phyloP scores from a whole-genome alignment of 768 basidiomycete species.

The Leccinum boreale region DNA sequence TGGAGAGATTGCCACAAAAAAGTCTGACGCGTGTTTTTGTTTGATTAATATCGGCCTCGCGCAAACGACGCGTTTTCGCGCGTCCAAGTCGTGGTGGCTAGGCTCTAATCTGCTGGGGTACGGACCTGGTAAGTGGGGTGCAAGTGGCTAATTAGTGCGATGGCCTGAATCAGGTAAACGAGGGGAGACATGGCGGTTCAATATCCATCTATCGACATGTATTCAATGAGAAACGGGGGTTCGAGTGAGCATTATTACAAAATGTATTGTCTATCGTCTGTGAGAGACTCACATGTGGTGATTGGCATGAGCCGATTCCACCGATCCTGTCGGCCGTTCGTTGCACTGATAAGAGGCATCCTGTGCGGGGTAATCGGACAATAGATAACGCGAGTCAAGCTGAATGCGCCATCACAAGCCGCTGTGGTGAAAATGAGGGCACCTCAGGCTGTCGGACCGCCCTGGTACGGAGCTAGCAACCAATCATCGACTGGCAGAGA shows the following conservation, averaged over 20 bases:
- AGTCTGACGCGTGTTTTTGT: background rate
- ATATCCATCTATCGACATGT: background rate
- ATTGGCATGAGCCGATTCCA: slow-evolving; percentile 3
- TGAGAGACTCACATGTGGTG: background rate
- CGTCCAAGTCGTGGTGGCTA: background rate
- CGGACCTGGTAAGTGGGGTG: background rate
- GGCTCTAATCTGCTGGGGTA: background rate
- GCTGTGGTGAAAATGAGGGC: background rate
- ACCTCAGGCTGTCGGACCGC: background rate
- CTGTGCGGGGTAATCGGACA: background rate
- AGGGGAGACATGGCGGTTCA: background rate
- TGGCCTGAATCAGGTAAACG: background rate
- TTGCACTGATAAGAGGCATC: background rate
- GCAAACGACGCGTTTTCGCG: background rate
- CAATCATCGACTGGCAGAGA: background rate
- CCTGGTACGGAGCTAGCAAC: background rate
- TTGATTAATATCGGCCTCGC: background rate
- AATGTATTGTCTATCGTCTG: background rate
- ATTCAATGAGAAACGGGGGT: background rate
- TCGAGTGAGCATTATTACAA: background rate
- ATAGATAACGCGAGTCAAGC: background rate
- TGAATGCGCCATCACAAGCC: background rate
- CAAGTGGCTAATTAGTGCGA: background rate
- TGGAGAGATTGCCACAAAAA: slow-evolving; percentile 1
- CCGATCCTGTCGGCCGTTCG: slow-evolving; percentile 8